Evolutionary conservation across 169 alveolate species (phyloP), one percentile per base, ranked within the genome.

Genomic region (Plasmodium malariae): DNA sequence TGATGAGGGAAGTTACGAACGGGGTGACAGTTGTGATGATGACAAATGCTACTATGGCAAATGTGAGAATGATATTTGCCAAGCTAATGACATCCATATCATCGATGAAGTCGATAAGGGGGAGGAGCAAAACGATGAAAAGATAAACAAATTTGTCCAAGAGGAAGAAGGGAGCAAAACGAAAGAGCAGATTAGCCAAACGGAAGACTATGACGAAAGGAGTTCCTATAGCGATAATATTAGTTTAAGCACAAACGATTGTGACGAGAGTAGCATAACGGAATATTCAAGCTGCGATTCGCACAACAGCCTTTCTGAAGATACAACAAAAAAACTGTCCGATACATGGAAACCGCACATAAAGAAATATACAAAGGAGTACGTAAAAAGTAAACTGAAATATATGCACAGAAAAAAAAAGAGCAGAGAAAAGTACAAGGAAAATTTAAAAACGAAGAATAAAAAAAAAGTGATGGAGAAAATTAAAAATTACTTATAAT

Each of bases 391-490:
- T 37, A 80, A 67, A 45, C 43, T 80, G 21, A 80, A 80, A 57
- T 67, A 80, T 60, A 80, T 80, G 90, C 49, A 80, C 30, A 63
- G 83, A 32, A 67, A 80, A 54, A 80, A 80, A 49, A 80, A 80
- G 67, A 63, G 43, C 17, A 80, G 67, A 30, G 90, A 80, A 80
- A 80, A 80, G 28, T 80, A 48, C 34, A 80, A 80, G 70, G 90
- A 80, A 80, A 80, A 67, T 67, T 65, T 80, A 51, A 80, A 80
- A 67, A 80, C 90, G 32, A 80, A 80, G 67, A 80, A 67, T 34
- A 80, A 80, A 80, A 80, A 80, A 48, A 80, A 80, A 45, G n/a
- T 80, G 17, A 80, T 80, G 90, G 90, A 80, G 55, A 80, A 40
- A 43, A 80, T 80, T 51, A 80, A 80, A 80, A 65, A 67, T 34